Percentiles rank a stretch among this genome's conserved stretches.
These are phyloP conservation scores for Rubia balearica DNA, from an alignment of 305 asterid genomes.

Conservation along the genomic window DNA sequence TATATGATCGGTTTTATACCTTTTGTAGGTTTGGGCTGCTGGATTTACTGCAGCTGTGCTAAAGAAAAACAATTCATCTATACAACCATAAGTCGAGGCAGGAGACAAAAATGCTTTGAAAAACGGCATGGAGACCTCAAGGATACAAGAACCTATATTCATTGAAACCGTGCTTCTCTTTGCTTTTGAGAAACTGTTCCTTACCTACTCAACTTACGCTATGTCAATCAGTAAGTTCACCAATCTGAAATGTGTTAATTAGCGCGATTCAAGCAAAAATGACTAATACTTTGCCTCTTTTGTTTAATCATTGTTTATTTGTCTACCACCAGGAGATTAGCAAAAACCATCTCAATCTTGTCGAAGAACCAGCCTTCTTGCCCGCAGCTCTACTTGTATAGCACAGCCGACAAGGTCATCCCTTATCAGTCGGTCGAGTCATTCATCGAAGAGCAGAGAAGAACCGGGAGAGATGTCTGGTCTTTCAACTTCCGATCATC, in stretches of 20 bases:
- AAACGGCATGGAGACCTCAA: conserved; percentile 24
- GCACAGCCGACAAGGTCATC: conserved; percentile 74
- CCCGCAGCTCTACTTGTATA: conserved; percentile 79
- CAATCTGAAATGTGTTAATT: background rate
- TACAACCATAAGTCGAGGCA: conserved; percentile 31
- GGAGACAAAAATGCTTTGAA: conserved; percentile 30
- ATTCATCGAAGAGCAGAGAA: conserved; percentile 55
- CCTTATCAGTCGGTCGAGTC: conserved; percentile 55
- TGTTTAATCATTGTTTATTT: background rate
- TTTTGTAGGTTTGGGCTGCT: conserved; percentile 90
- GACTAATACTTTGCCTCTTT: background rate
- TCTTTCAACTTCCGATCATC: conserved; percentile 57
- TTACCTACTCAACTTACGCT: conserved; percentile 49
- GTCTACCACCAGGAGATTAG: conserved; percentile 50
- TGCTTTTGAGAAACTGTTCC: conserved; percentile 65
- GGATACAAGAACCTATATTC: conserved; percentile 28
- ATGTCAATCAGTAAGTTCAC: conserved; percentile 42
- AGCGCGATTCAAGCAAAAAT: background rate
- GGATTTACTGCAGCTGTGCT: conserved; percentile 79
- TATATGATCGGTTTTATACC: background rate
- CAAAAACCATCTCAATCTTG: conserved; percentile 37
- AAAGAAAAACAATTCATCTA: conserved; percentile 58
- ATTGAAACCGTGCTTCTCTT: conserved; percentile 46
- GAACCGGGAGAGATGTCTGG: conserved; percentile 41
- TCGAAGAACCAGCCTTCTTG: conserved; percentile 53